Conservation (phyloP, 2,329 filamentous ascomycete species). For the Cadophora sp. region DNA sequence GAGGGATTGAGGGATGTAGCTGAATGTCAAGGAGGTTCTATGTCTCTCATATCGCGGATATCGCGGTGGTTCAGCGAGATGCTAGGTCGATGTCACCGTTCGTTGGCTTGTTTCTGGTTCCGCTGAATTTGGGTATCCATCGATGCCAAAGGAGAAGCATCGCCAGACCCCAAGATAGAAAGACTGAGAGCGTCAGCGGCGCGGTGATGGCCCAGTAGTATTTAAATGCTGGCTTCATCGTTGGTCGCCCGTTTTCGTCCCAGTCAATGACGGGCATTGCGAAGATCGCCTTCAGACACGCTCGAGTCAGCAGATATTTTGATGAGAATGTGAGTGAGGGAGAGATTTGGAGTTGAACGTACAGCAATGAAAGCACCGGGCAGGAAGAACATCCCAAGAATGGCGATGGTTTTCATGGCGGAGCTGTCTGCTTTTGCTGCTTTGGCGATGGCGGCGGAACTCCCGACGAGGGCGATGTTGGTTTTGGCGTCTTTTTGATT, state of each 20-base stretch:
- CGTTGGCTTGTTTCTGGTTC: neutral
- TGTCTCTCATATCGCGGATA: too few species aligned
- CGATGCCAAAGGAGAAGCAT: slow-evolving; percentile 41
- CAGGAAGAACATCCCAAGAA: slow-evolving; percentile 35
- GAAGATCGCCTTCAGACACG: slow-evolving; percentile 17
- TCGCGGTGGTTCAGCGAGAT: neutral
- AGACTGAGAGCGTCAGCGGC: slow-evolving; percentile 20
- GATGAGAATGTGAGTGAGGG: too few species aligned
- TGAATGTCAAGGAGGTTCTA: neutral
- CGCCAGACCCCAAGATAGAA: slow-evolving; percentile 17
- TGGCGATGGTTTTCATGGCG: slow-evolving; percentile 62
- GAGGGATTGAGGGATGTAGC: too few species aligned
- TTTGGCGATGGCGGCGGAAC: slow-evolving; percentile 23
- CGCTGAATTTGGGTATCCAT: neutral
- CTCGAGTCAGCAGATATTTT: too few species aligned
- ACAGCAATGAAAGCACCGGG: slow-evolving; percentile 36
- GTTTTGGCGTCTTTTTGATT: slow-evolving; percentile 31
- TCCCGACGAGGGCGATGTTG: slow-evolving; percentile 28
- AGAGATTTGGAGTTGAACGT: slow-evolving; percentile 13
- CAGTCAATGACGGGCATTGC: slow-evolving; percentile 26
- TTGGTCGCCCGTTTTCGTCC: slow-evolving; percentile 9
- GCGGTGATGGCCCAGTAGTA: slow-evolving; percentile 28
- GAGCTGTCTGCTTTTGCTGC: slow-evolving; percentile 29
- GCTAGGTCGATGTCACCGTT: neutral
- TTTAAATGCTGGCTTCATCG: slow-evolving; percentile 21